Evolutionary conservation across 169 alveolate species (phyloP).

Genomic region (Eimeria necatrix): DNA sequence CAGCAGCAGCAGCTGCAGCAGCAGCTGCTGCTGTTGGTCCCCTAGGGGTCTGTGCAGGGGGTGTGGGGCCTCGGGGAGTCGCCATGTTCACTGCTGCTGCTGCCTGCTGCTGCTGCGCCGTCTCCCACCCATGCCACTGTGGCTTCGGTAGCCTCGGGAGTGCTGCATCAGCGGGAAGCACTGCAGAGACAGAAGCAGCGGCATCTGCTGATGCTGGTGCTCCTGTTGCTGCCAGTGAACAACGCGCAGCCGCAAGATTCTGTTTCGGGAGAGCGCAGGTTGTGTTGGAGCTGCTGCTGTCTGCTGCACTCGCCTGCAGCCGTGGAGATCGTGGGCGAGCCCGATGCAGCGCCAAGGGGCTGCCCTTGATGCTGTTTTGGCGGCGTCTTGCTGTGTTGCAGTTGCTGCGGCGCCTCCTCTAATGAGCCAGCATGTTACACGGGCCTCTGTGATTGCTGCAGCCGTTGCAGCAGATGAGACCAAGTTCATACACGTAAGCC

Average conservation of each 20-base stretch:
- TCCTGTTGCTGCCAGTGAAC: slow-evolving; percentile 5
- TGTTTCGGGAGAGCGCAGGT: not conserved
- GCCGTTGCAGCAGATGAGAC: slow-evolving; percentile 50
- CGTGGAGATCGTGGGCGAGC: slow-evolving; percentile 7
- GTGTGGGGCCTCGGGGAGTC: slow-evolving; percentile 52
- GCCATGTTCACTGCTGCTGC: slow-evolving; percentile 46
- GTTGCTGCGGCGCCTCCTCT: slow-evolving; percentile 48
- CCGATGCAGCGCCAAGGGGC: not conserved
- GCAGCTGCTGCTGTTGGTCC: slow-evolving; percentile 51
- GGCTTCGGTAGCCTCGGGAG: slow-evolving; percentile 51
- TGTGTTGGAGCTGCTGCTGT: not conserved
- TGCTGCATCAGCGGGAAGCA: slow-evolving; percentile 40
- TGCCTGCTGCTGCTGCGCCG: slow-evolving; percentile 51
- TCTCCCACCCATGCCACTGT: slow-evolving; percentile 10
- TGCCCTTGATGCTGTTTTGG: not conserved
- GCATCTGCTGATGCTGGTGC: slow-evolving; percentile 55
- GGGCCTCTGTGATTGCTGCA: slow-evolving; percentile 45
- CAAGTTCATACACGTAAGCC: slow-evolving; percentile 17
- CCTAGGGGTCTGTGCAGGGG: slow-evolving; percentile 61
- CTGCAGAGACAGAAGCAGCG: slow-evolving; percentile 31
- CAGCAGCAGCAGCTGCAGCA: slow-evolving; percentile 41
- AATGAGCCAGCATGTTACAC: slow-evolving; percentile 15
- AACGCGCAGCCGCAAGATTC: not conserved
- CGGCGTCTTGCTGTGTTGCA: slow-evolving; percentile 55
- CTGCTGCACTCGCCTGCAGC: not conserved